A percentile compares a stretch with the other conserved stretches of the same genome.
phyloP scores from a whole-genome alignment of 148 eudicot genomes.

The Camellia japonica region DNA sequence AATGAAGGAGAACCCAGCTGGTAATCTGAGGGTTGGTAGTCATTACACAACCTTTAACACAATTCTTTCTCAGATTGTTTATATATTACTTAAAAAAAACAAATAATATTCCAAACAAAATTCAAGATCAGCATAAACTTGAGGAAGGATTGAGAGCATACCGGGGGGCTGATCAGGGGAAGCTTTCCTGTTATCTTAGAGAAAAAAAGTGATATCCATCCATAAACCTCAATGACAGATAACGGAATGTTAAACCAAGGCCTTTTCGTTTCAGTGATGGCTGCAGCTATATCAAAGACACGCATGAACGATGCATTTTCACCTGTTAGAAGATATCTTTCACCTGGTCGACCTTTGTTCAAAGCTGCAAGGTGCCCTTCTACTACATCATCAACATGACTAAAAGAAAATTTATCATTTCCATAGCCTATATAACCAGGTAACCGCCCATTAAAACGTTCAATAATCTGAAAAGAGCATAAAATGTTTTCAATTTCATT shows the following conservation, averaged over 20 bases:
- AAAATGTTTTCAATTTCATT: not conserved
- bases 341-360: conserved; percentile 68
- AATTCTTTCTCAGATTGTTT: not conserved
- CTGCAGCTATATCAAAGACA: conserved; percentile 71
- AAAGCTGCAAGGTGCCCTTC: conserved; percentile 80
- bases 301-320: conserved; percentile 89
- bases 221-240: conserved; percentile 51
- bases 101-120: not conserved
- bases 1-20: conserved; percentile 5
- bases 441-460: conserved; percentile 75
- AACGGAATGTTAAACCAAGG: conserved; percentile 66
- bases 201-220: conserved; percentile 63
- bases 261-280: conserved; percentile 54
- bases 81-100: too few species aligned
- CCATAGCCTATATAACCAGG: conserved; percentile 84
- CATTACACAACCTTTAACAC: not conserved
- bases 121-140: not conserved
- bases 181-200: conserved; percentile 71
- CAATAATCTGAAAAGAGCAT: conserved; percentile 51
- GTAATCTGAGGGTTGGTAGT: not conserved
- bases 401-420: conserved; percentile 62
- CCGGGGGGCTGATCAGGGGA: conserved; percentile 92
- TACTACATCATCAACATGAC: conserved; percentile 87
- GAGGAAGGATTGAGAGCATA: conserved; percentile 24
- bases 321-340: conserved; percentile 88